phyloP scores from a whole-genome alignment of 441 rosid genomes.

The Viola pubescens region DNA sequence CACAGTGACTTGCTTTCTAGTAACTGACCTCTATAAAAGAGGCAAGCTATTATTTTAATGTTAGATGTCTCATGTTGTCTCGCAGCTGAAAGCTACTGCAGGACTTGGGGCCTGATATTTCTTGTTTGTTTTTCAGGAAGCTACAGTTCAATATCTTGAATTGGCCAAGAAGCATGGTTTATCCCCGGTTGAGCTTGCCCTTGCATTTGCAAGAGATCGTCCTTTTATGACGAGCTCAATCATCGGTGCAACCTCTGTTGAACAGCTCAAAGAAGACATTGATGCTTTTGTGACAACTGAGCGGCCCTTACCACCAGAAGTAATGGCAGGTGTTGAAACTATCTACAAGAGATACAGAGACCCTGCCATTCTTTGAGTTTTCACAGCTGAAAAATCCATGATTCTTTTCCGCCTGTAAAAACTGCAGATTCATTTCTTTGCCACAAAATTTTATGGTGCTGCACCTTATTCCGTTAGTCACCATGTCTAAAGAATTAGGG shows the following conservation, averaged over 20 bases:
- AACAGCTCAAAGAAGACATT: constrained; percentile 74
- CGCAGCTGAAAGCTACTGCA: not conserved
- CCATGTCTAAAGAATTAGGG: too few relatives aligned
- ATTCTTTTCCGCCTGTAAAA: not conserved
- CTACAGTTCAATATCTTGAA: constrained; percentile 55
- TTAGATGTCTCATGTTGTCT: not conserved
- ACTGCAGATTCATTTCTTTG: not conserved
- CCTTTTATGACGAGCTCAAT: constrained; percentile 83
- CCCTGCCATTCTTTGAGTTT: constrained; percentile 43
- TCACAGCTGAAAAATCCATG: not conserved
- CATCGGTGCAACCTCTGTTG: constrained; percentile 70
- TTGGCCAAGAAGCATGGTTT: constrained; percentile 63
- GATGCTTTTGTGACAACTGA: constrained; percentile 60
- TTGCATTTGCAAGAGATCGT: constrained; percentile 67
- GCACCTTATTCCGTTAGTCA: too few relatives aligned
- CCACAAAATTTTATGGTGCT: not conserved
- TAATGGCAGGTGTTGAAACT: constrained; percentile 56
- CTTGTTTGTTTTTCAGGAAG: constrained; percentile 42
- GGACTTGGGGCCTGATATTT: not conserved
- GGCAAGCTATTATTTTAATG: not conserved
- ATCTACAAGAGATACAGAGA: constrained; percentile 67
- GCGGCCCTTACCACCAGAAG: constrained; percentile 58
- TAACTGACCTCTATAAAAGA: not conserved
- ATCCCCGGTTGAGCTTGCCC: constrained; percentile 69
- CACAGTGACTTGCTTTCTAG: not conserved